These are phyloP conservation scores for Termitomyces sp. DNA, from an alignment of 768 basidiomycete genomes.

Conservation along the genomic window DNA sequence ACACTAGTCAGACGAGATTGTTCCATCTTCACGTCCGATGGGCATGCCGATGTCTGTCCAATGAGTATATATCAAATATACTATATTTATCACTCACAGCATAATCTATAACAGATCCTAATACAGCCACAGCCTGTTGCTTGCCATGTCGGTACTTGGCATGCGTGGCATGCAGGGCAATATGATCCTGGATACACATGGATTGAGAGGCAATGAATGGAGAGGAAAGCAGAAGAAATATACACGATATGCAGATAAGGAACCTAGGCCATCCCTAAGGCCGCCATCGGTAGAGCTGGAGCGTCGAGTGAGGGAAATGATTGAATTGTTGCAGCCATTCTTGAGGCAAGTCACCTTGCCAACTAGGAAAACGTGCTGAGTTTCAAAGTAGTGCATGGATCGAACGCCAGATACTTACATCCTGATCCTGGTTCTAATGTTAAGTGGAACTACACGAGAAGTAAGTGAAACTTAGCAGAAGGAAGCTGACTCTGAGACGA, in stretches of 20 bases:
- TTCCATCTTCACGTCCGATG: conserved; percentile 1
- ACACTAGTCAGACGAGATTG: conserved; percentile 3
- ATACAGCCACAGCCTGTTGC: conserved; percentile 1
- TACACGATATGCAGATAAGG: conserved; percentile 42
- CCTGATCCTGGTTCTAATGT: conserved; percentile 29
- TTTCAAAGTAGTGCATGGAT: background rate
- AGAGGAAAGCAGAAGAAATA: conserved; percentile 12
- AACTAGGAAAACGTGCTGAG: conserved; percentile 21
- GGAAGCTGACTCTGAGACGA: background rate
- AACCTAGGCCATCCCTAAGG: conserved; percentile 37
- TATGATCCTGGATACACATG: conserved; percentile 21
- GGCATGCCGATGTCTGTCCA: background rate
- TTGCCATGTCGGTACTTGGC: conserved; percentile 16
- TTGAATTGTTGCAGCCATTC: conserved; percentile 31
- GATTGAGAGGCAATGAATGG: background rate
- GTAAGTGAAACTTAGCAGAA: background rate
- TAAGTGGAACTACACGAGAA: conserved; percentile 30
- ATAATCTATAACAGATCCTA: background rate
- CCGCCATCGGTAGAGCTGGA: conserved; percentile 34
- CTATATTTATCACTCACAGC: background rate
- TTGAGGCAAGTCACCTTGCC: conserved; percentile 43
- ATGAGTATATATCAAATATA: background rate
- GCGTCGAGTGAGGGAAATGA: conserved; percentile 28
- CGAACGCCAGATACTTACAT: conserved; percentile 25
- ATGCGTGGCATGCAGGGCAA: conserved; percentile 24